Evolutionary conservation across 192 early-diverging fungal genomes (phyloP).

Genomic region (Geranomyces michiganensis): DNA sequence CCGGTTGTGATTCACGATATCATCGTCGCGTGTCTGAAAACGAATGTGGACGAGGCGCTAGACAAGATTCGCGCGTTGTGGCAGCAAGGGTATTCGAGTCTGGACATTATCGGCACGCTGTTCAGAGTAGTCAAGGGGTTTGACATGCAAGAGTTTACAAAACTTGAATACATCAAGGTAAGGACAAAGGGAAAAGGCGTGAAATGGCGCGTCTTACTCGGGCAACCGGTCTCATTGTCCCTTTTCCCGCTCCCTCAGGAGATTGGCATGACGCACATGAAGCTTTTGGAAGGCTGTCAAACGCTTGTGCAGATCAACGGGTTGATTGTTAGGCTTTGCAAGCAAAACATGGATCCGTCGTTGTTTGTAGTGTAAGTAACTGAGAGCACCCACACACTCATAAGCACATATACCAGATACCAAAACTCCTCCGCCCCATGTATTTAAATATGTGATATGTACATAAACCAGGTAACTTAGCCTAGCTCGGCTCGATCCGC

Average conservation of each 20-base stretch:
- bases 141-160: slow-evolving; percentile 74
- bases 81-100: slow-evolving; percentile 79
- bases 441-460: too few relatives aligned
- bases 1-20: slow-evolving; percentile 79
- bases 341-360: slow-evolving; percentile 29
- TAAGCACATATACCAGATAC: too few relatives aligned
- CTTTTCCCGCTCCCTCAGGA: slow-evolving; percentile 55
- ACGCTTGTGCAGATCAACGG: slow-evolving; percentile 86
- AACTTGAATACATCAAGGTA: slow-evolving; percentile 85
- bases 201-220: slow-evolving; percentile 3
- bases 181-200: neutral
- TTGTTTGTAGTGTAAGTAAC: slow-evolving; percentile 32
- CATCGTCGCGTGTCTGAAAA: slow-evolving; percentile 68
- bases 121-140: slow-evolving; percentile 87
- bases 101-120: slow-evolving; percentile 91
- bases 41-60: slow-evolving; percentile 73
- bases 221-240: neutral
- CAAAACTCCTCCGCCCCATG: too few relatives aligned
- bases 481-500: too few relatives aligned
- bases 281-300: slow-evolving; percentile 84
- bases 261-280: slow-evolving; percentile 92
- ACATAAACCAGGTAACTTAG: too few relatives aligned
- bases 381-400: too few relatives aligned
- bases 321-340: slow-evolving; percentile 69
- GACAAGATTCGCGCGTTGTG: slow-evolving; percentile 72